phyloP scores from a whole-genome alignment of 2,329 filamentous ascomycete genomes.

The Hymenoscyphus occultus region DNA sequence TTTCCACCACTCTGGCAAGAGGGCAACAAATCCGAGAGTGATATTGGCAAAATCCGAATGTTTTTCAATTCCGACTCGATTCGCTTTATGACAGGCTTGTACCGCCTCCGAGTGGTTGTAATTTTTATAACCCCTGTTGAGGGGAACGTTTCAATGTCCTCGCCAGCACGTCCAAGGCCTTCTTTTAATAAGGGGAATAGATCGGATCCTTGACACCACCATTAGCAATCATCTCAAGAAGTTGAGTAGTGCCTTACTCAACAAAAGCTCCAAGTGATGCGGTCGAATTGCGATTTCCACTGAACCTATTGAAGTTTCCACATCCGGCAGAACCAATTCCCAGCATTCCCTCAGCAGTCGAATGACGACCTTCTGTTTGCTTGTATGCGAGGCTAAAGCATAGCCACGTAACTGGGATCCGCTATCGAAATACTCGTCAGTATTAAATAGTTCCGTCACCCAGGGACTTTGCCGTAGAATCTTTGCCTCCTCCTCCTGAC shows the following conservation, averaged over 20 bases:
- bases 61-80: conserved; percentile 25
- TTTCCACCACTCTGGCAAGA: background rate
- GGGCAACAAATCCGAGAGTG: conserved; percentile 23
- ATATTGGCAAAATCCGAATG: conserved; percentile 22
- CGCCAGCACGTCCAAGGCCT: conserved; percentile 14
- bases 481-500: conserved; percentile 1
- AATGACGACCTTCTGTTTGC: conserved; percentile 31
- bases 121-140: conserved; percentile 30
- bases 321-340: conserved; percentile 31
- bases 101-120: conserved; percentile 28
- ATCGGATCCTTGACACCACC: conserved; percentile 17
- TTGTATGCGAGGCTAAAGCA: conserved; percentile 28
- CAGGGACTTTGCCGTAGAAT: conserved; percentile 30
- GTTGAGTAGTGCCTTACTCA: conserved; percentile 25
- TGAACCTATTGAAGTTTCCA: conserved; percentile 33
- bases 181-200: conserved; percentile 27
- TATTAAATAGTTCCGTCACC: conserved; percentile 30
- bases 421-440: conserved; percentile 26
- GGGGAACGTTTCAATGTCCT: conserved; percentile 33
- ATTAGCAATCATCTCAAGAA: conserved; percentile 6
- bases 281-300: conserved; percentile 31
- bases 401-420: conserved; percentile 29
- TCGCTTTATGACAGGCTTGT: conserved; percentile 24
- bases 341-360: conserved; percentile 34
- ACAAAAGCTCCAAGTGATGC: conserved; percentile 31